Percentiles rank a stretch among this genome's conserved stretches.
These are phyloP conservation scores for Pyrus pyrifolia DNA, from an alignment of 306 rosid species.

Conservation along the genomic window DNA sequence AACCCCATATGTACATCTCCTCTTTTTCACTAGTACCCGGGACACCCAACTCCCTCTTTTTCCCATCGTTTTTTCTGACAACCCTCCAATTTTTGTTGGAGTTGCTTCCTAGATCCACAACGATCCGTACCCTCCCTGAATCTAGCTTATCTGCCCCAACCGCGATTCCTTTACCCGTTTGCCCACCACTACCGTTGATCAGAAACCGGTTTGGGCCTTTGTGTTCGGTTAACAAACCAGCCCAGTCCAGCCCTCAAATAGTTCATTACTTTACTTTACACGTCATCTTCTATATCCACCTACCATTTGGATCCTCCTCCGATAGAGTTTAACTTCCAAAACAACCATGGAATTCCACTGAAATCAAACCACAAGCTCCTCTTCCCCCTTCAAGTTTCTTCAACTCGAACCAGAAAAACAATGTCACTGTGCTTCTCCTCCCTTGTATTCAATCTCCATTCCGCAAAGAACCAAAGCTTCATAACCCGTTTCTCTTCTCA, in stretches of 20 bases:
- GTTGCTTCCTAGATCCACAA: no score
- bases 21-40: no score
- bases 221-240: neutral
- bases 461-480: slow-evolving; percentile 35
- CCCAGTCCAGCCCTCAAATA: neutral
- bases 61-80: no score
- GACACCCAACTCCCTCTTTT: no score
- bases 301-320: slow-evolving; percentile 34
- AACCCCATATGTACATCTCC: no score
- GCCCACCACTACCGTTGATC: neutral
- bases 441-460: slow-evolving; percentile 40
- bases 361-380: neutral
- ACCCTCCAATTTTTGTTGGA: no score
- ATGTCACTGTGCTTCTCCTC: slow-evolving; percentile 65
- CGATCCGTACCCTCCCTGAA: no score
- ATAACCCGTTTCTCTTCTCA: slow-evolving; percentile 43
- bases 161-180: no score
- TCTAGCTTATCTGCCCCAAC: no score
- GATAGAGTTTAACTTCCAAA: neutral
- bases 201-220: neutral
- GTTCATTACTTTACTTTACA: slow-evolving; percentile 15
- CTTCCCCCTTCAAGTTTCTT: neutral
- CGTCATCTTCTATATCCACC: slow-evolving; percentile 35
- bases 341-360: slow-evolving; percentile 6
- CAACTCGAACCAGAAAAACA: slow-evolving; percentile 3